A percentile compares a stretch with the other conserved stretches of the same genome.
Conservation (phyloP, 768 basidiomycete species). For the Dentipellis sp. region DNA sequence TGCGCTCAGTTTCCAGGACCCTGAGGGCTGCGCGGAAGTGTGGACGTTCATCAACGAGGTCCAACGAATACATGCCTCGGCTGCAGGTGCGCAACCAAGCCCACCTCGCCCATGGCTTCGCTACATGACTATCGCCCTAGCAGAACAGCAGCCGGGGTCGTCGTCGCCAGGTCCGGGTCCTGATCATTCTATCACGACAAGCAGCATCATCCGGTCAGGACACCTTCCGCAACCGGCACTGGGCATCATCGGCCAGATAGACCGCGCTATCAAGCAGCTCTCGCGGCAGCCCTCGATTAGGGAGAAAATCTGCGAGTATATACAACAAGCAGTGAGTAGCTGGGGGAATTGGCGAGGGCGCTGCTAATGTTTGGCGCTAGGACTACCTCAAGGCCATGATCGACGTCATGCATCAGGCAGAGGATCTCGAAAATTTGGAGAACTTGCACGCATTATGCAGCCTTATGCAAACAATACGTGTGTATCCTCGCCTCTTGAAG, state of each 20-base stretch:
- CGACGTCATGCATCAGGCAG: constrained; percentile 77
- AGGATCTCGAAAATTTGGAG: constrained; percentile 86
- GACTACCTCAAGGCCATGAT: constrained; percentile 85
- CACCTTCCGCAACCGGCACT: constrained; percentile 70
- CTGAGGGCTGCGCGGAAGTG: constrained; percentile 90
- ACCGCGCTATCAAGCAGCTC: constrained; percentile 66
- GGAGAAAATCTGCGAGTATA: constrained; percentile 85
- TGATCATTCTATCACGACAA: constrained; percentile 50
- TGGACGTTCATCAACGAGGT: constrained; percentile 97
- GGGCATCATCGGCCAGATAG: constrained; percentile 72
- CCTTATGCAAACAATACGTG: constrained; percentile 92
- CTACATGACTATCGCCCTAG: constrained; percentile 18
- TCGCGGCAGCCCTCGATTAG: constrained; percentile 64
- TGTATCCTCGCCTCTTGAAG: constrained; percentile 20
- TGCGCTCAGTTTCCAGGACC: constrained; percentile 93
- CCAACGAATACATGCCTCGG: constrained; percentile 66
- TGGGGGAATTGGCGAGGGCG: not conserved
- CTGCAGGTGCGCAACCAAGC: constrained; percentile 37
- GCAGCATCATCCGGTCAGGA: constrained; percentile 59
- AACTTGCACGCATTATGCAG: constrained; percentile 87
- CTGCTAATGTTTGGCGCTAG: constrained; percentile 28
- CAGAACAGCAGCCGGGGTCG: constrained; percentile 37
- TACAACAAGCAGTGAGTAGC: constrained; percentile 69
- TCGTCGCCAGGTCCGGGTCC: constrained; percentile 56
- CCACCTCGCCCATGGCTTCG: not conserved